These are phyloP conservation scores for Rhinocladiella mackenziei DNA, from an alignment of 2,329 filamentous ascomycete genomes.

Conservation along the genomic window DNA sequence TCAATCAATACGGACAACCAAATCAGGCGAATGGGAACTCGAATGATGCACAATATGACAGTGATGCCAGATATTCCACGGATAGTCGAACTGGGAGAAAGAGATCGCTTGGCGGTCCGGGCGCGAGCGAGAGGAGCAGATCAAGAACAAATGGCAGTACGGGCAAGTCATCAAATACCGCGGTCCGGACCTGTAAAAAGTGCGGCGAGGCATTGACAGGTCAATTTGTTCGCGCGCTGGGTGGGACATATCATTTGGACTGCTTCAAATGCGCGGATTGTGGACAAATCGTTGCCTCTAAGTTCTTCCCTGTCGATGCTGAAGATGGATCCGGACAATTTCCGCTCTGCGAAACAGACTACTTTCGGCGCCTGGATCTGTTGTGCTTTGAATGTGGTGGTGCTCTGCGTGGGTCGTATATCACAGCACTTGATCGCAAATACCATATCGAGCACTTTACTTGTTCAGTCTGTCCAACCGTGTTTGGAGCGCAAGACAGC, in stretches of 20 bases:
- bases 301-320: constrained; percentile 96
- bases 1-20: constrained; percentile 10
- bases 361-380: constrained; percentile 86
- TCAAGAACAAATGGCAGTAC: constrained; percentile 34
- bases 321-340: constrained; percentile 80
- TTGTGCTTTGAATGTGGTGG: constrained; percentile 90
- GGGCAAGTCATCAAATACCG: constrained; percentile 24
- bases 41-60: constrained; percentile 25
- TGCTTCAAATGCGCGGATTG: constrained; percentile 98
- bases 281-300: constrained; percentile 92
- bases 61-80: constrained; percentile 25
- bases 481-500: constrained; percentile 97
- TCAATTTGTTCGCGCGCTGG: constrained; percentile 90
- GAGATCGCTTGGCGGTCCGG: constrained; percentile 26
- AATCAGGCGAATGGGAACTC: constrained; percentile 20
- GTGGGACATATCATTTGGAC: constrained; percentile 92
- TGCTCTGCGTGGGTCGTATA: constrained; percentile 92
- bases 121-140: constrained; percentile 31
- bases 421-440: constrained; percentile 94
- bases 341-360: constrained; percentile 95
- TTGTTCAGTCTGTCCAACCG: constrained; percentile 90
- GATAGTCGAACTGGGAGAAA: constrained; percentile 30
- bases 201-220: constrained; percentile 84
- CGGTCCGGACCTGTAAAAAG: constrained; percentile 68
- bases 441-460: constrained; percentile 99